Evolutionary conservation across 2,329 filamentous ascomycete species (phyloP), one percentile per base, ranked within the genome.

Genomic region (Xylariaceae sp.): DNA sequence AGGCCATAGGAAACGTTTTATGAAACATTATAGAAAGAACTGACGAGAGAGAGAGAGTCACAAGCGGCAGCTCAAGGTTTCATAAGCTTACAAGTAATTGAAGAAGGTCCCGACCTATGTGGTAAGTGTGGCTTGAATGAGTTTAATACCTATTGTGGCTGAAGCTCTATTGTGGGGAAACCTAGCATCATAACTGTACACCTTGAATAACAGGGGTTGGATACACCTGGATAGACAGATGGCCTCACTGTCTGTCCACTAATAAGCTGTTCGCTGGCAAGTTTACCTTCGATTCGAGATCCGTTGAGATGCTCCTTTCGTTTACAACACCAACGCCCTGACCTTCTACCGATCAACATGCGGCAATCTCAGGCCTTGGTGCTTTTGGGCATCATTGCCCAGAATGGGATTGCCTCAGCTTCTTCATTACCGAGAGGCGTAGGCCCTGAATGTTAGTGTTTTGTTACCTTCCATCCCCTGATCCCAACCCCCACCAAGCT

Each of bases 391-490:
- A 70, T 70, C 53, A 56, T 74, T 47, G 66, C 66, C 47, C 67
- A 66, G 37, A 64, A 59, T 49, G 60, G 69, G 40, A 62, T 71
- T 62, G 60, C 76, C 51, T 78, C 76, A 50, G 78, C 83, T 59
- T 81, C 83, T 47, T 71, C 76, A 41, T 69, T 88, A 59, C 89
- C 89, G 40, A 78, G 88, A 59, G 89, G 89, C 53, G 89, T 96
- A 55, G 80, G 85, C 24, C 89, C 89, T 33, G 88, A 96, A 67
- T 95, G 89, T 96, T 74, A 67, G 84, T 78, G 9, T 31, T 40
- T 31, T 28, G 21, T 34, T 34, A 15, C 19, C 18, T 27, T 4
- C 14, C 24, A 33, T 27, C 14, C 13, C 18, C 11, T 21, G 13
- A 26, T 4, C 27, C 30, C 26, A n/a, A n/a, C 38, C 31, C 9